Evolutionary conservation across 768 basidiomycete genomes (phyloP).

Genomic region (Russula sp.): DNA sequence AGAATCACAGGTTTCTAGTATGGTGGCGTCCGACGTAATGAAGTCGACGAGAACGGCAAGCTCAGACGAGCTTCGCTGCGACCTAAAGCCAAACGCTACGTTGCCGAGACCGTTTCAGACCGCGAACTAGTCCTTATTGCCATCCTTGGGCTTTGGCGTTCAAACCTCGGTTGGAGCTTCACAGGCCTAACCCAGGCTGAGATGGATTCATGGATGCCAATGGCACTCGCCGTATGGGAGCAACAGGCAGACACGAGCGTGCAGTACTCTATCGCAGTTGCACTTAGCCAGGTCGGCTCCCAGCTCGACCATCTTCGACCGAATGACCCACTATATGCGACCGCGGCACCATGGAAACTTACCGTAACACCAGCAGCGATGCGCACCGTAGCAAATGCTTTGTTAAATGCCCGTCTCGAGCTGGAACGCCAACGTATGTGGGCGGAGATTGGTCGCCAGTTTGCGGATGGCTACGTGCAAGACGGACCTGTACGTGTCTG

Average conservation of each 20-base stretch:
- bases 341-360: constrained; percentile 47
- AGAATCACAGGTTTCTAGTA: constrained; percentile 38
- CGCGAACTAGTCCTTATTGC: constrained; percentile 67
- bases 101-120: constrained; percentile 59
- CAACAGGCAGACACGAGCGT: constrained; percentile 60
- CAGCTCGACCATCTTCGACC: constrained; percentile 45
- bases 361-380: constrained; percentile 35
- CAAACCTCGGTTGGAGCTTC: constrained; percentile 53
- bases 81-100: constrained; percentile 59
- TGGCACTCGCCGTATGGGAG: constrained; percentile 56
- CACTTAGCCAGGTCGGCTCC: constrained; percentile 47
- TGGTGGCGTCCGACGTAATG: constrained; percentile 52
- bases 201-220: constrained; percentile 47
- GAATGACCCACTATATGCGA: constrained; percentile 39
- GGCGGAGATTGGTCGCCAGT: constrained; percentile 50
- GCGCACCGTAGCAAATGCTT: constrained; percentile 52
- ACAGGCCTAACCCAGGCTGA: constrained; percentile 44
- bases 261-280: constrained; percentile 57
- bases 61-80: constrained; percentile 51
- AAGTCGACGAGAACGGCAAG: constrained; percentile 57
- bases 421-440: constrained; percentile 64
- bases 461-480: constrained; percentile 50
- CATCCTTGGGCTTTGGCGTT: constrained; percentile 67
- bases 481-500: constrained; percentile 20
- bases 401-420: constrained; percentile 59